Conservation (phyloP, 371 early-diverging fungal genomes). For the Rhizopus microsporus region DNA sequence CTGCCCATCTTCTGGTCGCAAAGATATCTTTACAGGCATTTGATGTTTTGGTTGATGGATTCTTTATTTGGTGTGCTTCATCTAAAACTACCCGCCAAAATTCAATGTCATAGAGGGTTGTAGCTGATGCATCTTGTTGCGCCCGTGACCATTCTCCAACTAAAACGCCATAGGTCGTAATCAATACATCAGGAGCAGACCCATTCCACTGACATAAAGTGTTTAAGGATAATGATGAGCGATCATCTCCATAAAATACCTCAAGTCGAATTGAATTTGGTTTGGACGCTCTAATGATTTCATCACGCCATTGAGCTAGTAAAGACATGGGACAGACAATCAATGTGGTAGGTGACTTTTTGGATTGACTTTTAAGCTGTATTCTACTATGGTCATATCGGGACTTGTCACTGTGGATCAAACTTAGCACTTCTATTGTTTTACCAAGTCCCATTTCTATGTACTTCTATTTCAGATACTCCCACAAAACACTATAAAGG, state of each 20-base stretch:
- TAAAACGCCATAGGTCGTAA: constrained; percentile 72
- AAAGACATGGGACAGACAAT: constrained; percentile 75
- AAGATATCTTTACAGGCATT: constrained; percentile 62
- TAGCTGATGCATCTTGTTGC: background rate
- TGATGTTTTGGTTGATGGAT: constrained; percentile 56
- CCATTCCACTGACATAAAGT: constrained; percentile 35
- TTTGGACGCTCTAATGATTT: constrained; percentile 54
- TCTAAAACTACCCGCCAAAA: constrained; percentile 73
- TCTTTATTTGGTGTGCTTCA: constrained; percentile 80
- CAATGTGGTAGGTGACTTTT: constrained; percentile 55
- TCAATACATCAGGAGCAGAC: constrained; percentile 53
- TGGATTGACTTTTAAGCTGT: background rate
- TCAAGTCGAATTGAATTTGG: constrained; percentile 44
- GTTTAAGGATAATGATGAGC: constrained; percentile 14
- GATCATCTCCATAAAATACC: constrained; percentile 60
- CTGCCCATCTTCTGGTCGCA: constrained; percentile 74
- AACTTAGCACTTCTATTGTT: constrained; percentile 81
- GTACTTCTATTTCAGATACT: background rate
- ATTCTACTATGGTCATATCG: constrained; percentile 20
- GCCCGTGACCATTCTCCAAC: constrained; percentile 49
- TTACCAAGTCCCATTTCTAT: constrained; percentile 90
- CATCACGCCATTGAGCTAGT: constrained; percentile 75
- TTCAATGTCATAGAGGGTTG: constrained; percentile 36
- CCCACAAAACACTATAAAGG: background rate
- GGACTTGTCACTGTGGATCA: constrained; percentile 60